Base-by-base conservation (phyloP, 768 basidiomycete species). In the Boletus barrowsii region DNA sequence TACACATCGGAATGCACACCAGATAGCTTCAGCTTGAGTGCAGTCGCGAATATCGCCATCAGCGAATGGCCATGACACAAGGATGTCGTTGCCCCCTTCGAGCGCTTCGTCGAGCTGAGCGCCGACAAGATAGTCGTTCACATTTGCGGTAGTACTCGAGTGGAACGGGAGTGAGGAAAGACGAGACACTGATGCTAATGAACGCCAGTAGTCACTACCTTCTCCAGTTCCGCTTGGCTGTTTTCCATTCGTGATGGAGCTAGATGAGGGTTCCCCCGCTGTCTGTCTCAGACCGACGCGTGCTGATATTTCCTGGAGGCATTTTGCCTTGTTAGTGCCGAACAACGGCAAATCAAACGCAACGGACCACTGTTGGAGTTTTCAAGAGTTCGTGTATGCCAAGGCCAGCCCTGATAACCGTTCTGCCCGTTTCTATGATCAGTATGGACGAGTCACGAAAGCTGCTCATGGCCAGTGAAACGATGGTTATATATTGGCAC, bases 21-120 rank as follows among this genome's bases (percentile, higher is more conserved):
- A 93, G 48, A 97, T 76, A 0, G 92, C 94, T 68, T 96, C 93
- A 17, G 90, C 88, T 59, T 92, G 91, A 18, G 75, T 79, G 84
- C 86, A 96, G 65, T 95, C 88, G 15, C 73, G 76, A 53, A 95
- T 75, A 61, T 83, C 79, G 4, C 83, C 87, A 26, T 87, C 80
- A 42, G 82, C 80, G 63, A 95, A 90, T 3, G 94, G 93, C 88
- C 89, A 92, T 30, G 83, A 91, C 10, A 93, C 68, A 7, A 80
- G 72, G 17, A 95, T 67, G 47, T 92, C 88, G 53, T 90, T 85
- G 4, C 84, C 88, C 3, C 82, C 79, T 3, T 80, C 81, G 10
- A 91, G 72, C 3, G 90, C 91, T 56, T 93, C 89, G 62, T 94
- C 90, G 1, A 95, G 78, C 51, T 84, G 84, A 4, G 79, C 55